Percentiles rank a stretch among this genome's conserved stretches.
These are phyloP conservation scores for Soucietia sequanensis DNA, from an alignment of 805 yeast species.

Conservation along the genomic window DNA sequence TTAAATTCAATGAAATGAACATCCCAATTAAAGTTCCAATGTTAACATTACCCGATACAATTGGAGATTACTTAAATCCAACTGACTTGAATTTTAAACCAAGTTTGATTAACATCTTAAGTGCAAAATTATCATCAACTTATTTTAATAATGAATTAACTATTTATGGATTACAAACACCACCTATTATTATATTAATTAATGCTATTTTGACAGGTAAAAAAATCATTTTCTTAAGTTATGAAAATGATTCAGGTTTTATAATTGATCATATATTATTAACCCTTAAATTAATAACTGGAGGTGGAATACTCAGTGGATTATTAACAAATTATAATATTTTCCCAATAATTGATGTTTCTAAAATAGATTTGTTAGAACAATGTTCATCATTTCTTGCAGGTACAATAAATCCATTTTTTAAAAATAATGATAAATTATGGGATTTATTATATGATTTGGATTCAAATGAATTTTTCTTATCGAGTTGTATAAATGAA, in stretches of 20 bases:
- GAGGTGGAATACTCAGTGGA: conserved; percentile 44
- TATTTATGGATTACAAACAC: conserved; percentile 53
- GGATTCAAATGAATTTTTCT: conserved; percentile 46
- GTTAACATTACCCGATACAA: conserved; percentile 37
- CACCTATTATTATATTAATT: conserved; percentile 38
- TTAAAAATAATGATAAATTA: conserved; percentile 49
- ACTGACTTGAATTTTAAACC: conserved; percentile 43
- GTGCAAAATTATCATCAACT: conserved; percentile 31
- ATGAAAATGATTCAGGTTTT: conserved; percentile 42
- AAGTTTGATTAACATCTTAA: conserved; percentile 32
- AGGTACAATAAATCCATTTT: conserved; percentile 68
- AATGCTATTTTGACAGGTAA: conserved; percentile 40
- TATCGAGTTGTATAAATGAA: conserved; percentile 21
- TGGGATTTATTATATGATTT: conserved; percentile 67
- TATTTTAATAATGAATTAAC: conserved; percentile 47
- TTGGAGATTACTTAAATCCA: conserved; percentile 45
- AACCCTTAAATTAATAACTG: conserved; percentile 40
- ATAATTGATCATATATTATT: conserved; percentile 41
- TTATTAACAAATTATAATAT: conserved; percentile 36
- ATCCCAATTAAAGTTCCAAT: conserved; percentile 46
- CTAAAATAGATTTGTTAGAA: conserved; percentile 50
- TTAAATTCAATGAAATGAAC: conserved; percentile 39
- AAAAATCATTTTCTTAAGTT: conserved; percentile 36
- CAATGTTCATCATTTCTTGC: conserved; percentile 46
- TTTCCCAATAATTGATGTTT: conserved; percentile 62